Conservation (phyloP, 1,284 basidiomycete genomes). For the Vanrija sp. region DNA sequence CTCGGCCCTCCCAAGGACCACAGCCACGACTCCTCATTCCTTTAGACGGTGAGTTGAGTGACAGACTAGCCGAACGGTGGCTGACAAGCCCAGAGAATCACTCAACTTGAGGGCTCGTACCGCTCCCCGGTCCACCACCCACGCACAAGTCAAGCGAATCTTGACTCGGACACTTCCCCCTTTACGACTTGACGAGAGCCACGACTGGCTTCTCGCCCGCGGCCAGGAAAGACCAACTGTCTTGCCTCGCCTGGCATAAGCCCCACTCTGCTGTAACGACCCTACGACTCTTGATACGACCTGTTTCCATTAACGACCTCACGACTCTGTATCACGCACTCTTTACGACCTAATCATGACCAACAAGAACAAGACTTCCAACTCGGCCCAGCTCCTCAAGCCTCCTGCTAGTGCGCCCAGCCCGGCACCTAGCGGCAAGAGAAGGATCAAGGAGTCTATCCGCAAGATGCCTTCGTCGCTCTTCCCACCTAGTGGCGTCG, state of each 20-base stretch:
- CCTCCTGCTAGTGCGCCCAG: slow-evolving; percentile 1
- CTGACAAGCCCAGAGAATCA: neutral
- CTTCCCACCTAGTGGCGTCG: slow-evolving; percentile 20
- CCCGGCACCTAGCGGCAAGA: neutral
- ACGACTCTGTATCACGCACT: neutral
- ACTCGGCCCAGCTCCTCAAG: neutral
- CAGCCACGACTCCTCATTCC: no score
- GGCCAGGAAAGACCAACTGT: no score
- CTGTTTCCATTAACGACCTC: neutral
- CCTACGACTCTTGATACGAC: neutral
- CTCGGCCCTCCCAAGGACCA: no score
- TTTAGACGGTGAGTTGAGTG: no score
- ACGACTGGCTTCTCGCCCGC: no score
- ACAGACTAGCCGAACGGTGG: no score
- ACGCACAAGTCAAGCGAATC: neutral
- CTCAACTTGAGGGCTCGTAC: neutral
- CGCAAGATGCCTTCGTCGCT: slow-evolving; percentile 36
- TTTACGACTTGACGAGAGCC: no score
- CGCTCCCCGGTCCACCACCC: neutral
- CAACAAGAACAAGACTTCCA: neutral
- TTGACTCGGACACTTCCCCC: no score
- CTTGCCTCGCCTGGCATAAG: no score
- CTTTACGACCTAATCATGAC: neutral
- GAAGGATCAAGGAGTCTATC: slow-evolving; percentile 20
- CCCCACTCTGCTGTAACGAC: neutral